Evolutionary conservation across 2,329 filamentous ascomycete genomes (phyloP), one percentile per base, ranked within the genome.

Genomic region (Pestalotiopsis sp.): DNA sequence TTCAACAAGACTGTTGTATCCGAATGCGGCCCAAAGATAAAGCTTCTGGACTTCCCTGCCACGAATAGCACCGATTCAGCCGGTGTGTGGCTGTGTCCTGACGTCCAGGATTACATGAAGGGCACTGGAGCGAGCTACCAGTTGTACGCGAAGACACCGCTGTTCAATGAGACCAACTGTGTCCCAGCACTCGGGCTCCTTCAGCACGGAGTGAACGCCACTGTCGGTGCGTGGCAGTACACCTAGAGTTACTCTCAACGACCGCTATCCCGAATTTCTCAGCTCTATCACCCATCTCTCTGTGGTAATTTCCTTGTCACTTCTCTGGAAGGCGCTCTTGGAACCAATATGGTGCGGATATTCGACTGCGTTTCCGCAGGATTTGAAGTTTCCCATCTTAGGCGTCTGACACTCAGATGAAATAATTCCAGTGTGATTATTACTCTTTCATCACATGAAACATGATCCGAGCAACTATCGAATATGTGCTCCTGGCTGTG

Each of bases 171-270:
- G 17, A 70, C 69, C 0, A 75, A 78, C 2, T 84, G 83, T 31
- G 64, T 79, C 3, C 66, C 72, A 4, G 71, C 82, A 2, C 72
- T 77, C 4, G 81, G 79, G 0, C 68, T 84, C 38, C 69, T 74
- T 23, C 73, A 82, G 12, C 72, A 74, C 9, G 65, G 70, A 17
- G 74, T 72, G 0, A 72, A 71, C 1, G 72, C 72, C 17, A 38
- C 75, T 1, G 72, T 76, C 69, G 82, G 81, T 3, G 78, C 78
- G 31, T 84, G 79, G 79, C 77, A 82, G 66, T 84, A 84, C 67
- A 74, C 73, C n/a, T 83, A 58, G 39, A 38, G 45, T 49, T 7
- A n/a, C 17, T 31, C 27, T 31, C 27, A 31, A 31, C 6, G 6
- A 2, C 27, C 27, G 6, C 27, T 31, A 5, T 31, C 7, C 27